phyloP scores from a whole-genome alignment of 345 rosid species.

The Cochlearia excelsa region DNA sequence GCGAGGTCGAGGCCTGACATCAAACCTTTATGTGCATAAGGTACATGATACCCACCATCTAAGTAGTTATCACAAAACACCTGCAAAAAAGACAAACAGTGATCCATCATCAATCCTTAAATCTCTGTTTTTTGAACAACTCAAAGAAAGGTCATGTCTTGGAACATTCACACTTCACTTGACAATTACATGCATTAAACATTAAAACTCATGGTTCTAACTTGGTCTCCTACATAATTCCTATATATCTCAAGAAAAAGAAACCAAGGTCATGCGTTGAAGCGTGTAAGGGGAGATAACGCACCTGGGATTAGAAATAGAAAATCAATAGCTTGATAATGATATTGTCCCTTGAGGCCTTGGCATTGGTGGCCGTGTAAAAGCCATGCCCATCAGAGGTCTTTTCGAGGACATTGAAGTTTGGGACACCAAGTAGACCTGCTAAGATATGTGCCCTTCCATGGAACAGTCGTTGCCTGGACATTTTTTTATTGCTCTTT shows the following conservation, averaged over 20 bases:
- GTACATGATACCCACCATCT: slow-evolving; percentile 98
- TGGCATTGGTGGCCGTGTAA: slow-evolving; percentile 66
- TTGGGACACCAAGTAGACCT: slow-evolving; percentile 72
- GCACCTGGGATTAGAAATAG: slow-evolving; percentile 22
- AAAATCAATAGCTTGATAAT: slow-evolving; percentile 27
- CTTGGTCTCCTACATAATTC: background rate
- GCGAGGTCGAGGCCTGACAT: slow-evolving; percentile 75
- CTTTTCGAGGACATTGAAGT: slow-evolving; percentile 60
- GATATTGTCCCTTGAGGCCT: slow-evolving; percentile 50
- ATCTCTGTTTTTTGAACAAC: background rate
- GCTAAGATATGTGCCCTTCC: slow-evolving; percentile 94
- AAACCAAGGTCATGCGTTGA: slow-evolving; percentile 19
- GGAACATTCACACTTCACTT: no score
- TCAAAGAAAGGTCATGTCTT: no score
- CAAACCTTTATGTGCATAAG: slow-evolving; percentile 83
- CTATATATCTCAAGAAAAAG: slow-evolving; percentile 6
- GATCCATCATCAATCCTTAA: slow-evolving; percentile 11
- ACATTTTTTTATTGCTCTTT: no score
- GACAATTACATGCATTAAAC: no score
- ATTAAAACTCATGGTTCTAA: background rate
- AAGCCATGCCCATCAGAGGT: slow-evolving; percentile 61
- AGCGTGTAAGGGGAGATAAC: slow-evolving; percentile 26
- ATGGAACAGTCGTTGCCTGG: slow-evolving; percentile 49
- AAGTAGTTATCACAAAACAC: slow-evolving; percentile 97
- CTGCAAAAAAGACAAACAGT: slow-evolving; percentile 38